Percentiles rank a stretch among this genome's conserved stretches.
phyloP scores from a whole-genome alignment of 805 yeast genomes.

The Candida patagonica region DNA sequence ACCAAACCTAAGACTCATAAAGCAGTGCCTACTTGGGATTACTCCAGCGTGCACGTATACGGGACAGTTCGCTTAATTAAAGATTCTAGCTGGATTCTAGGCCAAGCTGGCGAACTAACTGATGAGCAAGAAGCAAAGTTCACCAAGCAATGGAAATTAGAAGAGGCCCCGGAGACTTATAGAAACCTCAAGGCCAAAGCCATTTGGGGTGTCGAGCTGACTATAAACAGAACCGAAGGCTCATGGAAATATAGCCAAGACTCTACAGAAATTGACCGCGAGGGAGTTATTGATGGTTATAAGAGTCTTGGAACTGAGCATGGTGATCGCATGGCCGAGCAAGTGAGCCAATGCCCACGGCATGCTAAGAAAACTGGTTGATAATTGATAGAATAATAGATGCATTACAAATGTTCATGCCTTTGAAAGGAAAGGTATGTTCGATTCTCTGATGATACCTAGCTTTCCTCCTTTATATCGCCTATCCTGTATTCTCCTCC shows the following conservation, averaged over 20 bases:
- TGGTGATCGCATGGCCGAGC: slow-evolving; percentile 8
- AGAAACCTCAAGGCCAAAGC: slow-evolving; percentile 36
- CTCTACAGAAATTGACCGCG: slow-evolving; percentile 33
- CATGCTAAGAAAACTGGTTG: background rate
- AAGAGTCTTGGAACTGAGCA: slow-evolving; percentile 9
- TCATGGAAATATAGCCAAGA: slow-evolving; percentile 55
- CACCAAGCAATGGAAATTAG: slow-evolving; percentile 41
- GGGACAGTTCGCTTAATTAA: slow-evolving; percentile 39
- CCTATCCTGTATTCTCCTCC: background rate
- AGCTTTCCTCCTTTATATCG: background rate
- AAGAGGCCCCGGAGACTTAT: slow-evolving; percentile 47
- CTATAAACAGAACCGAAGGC: slow-evolving; percentile 37
- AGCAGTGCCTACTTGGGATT: slow-evolving; percentile 66
- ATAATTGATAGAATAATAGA: background rate
- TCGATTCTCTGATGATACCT: background rate
- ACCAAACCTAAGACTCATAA: slow-evolving; percentile 48
- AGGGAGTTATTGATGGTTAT: slow-evolving; percentile 43
- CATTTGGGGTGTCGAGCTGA: slow-evolving; percentile 49
- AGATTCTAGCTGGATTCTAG: slow-evolving; percentile 39
- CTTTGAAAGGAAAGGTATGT: no score
- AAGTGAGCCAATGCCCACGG: slow-evolving; percentile 3
- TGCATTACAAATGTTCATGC: background rate
- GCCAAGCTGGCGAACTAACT: slow-evolving; percentile 37
- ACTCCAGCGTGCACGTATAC: slow-evolving; percentile 45
- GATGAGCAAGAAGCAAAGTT: slow-evolving; percentile 37